These are phyloP conservation scores for Hippophae rhamnoides DNA, from an alignment of 306 rosid species.

Conservation along the genomic window DNA sequence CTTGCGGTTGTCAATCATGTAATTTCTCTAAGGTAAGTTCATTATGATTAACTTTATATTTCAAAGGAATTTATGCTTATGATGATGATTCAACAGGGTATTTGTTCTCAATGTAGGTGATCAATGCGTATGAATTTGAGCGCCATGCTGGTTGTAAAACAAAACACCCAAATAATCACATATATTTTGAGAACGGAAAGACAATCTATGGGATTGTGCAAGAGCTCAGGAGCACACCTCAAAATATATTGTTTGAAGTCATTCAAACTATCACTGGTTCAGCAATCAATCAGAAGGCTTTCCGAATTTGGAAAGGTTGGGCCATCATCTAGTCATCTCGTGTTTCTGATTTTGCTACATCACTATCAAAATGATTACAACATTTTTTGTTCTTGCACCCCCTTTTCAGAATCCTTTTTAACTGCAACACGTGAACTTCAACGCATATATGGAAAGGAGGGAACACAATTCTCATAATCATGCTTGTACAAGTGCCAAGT, in stretches of 20 bases:
- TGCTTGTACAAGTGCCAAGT: conserved; percentile 18
- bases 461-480: conserved; percentile 29
- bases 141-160: conserved; percentile 81
- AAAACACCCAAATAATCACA: conserved; percentile 77
- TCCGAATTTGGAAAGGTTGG: conserved; percentile 60
- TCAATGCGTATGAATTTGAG: conserved; percentile 81
- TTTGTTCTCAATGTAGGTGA: conserved; percentile 30
- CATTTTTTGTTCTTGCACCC: conserved; percentile 7
- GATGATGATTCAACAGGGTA: conserved; percentile 3
- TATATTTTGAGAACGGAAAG: conserved; percentile 76
- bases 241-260: conserved; percentile 55
- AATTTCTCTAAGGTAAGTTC: conserved; percentile 49
- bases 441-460: conserved; percentile 52
- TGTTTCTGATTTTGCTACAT: conserved; percentile 1
- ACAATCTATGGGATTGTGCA: conserved; percentile 73
- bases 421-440: conserved; percentile 63
- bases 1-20: conserved; percentile 58
- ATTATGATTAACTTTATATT: not conserved
- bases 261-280: conserved; percentile 72
- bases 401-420: conserved; percentile 50
- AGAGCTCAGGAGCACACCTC: conserved; percentile 76
- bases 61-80: conserved; percentile 6
- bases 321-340: not conserved
- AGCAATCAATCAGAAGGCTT: conserved; percentile 64
- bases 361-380: conserved; percentile 9